Evolutionary conservation across 2,329 filamentous ascomycete species (phyloP).

Genomic region (Lojkania enalia): DNA sequence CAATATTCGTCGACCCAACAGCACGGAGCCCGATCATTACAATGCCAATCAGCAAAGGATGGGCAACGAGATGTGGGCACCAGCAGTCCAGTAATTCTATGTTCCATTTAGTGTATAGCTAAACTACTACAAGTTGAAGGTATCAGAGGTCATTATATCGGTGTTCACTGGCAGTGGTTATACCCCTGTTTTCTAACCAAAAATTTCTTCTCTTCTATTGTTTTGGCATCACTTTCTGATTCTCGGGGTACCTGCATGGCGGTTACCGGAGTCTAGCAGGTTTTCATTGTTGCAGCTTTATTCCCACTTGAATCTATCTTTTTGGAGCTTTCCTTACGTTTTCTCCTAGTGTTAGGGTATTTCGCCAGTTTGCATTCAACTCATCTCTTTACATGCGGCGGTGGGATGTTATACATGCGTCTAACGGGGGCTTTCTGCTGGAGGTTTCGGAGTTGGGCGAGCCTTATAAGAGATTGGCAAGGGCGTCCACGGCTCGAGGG

Average conservation of each 20-base stretch:
- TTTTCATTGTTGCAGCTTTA: conserved; percentile 16
- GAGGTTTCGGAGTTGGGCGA: conserved; percentile 39
- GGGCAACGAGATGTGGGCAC: conserved; percentile 47
- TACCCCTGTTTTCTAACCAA: conserved; percentile 46
- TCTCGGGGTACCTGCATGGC: conserved; percentile 30
- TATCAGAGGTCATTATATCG: conserved; percentile 37
- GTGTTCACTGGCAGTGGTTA: conserved; percentile 45
- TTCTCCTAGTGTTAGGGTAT: conserved; percentile 17
- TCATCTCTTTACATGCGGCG: conserved; percentile 22
- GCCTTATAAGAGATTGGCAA: conserved; percentile 37
- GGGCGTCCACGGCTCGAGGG: conserved; percentile 34
- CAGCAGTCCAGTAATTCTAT: conserved; percentile 44
- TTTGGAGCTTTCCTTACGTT: conserved; percentile 27
- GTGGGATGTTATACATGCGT: conserved; percentile 17
- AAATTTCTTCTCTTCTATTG: conserved; percentile 36
- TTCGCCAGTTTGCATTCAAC: conserved; percentile 34
- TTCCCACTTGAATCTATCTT: conserved; percentile 19
- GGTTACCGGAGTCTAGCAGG: conserved; percentile 29
- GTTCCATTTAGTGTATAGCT: conserved; percentile 35
- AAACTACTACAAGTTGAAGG: conserved; percentile 25
- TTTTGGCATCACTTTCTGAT: conserved; percentile 32
- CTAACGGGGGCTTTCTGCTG: conserved; percentile 16
- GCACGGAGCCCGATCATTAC: conserved; percentile 65
- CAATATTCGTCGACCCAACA: conserved; percentile 72
- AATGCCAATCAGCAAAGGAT: conserved; percentile 45